phyloP scores from a whole-genome alignment of 352 stramenopile species.

The Pythium dissimile region DNA sequence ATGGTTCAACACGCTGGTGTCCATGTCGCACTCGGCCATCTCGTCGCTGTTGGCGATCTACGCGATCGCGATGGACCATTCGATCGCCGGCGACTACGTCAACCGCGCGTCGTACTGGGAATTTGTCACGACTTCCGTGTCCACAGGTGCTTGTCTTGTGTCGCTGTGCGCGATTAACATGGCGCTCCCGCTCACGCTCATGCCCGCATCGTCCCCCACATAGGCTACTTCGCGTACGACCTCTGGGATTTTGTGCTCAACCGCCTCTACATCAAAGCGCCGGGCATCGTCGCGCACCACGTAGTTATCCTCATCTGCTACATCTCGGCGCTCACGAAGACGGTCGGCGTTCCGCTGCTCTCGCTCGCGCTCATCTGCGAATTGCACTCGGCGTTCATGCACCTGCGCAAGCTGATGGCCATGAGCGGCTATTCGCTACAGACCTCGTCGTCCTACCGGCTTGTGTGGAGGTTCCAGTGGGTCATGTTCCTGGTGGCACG shows the following conservation, averaged over 20 bases:
- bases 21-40: slow-evolving; percentile 59
- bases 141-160: slow-evolving; percentile 58
- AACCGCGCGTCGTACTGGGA: slow-evolving; percentile 31
- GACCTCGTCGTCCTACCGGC: slow-evolving; percentile 27
- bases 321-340: slow-evolving; percentile 72
- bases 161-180: no score
- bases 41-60: slow-evolving; percentile 54
- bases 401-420: slow-evolving; percentile 64
- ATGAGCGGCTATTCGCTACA: slow-evolving; percentile 51
- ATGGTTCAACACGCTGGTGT: slow-evolving; percentile 74
- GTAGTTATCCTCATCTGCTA: slow-evolving; percentile 81
- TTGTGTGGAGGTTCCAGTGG: slow-evolving; percentile 64
- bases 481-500: slow-evolving; percentile 39
- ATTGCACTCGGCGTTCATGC: slow-evolving; percentile 78
- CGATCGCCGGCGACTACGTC: slow-evolving; percentile 41
- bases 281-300: slow-evolving; percentile 68
- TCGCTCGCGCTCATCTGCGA: slow-evolving; percentile 71
- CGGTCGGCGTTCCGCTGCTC: slow-evolving; percentile 63
- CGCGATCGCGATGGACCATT: slow-evolving; percentile 49
- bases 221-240: slow-evolving; percentile 81
- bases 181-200: no score
- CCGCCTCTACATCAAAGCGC: slow-evolving; percentile 64
- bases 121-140: slow-evolving; percentile 60
- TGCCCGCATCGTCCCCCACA: no score
- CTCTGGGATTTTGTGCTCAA: slow-evolving; percentile 78